Base-by-base conservation (phyloP, 1,284 basidiomycete genomes). In the Tilletia walkeri region DNA sequence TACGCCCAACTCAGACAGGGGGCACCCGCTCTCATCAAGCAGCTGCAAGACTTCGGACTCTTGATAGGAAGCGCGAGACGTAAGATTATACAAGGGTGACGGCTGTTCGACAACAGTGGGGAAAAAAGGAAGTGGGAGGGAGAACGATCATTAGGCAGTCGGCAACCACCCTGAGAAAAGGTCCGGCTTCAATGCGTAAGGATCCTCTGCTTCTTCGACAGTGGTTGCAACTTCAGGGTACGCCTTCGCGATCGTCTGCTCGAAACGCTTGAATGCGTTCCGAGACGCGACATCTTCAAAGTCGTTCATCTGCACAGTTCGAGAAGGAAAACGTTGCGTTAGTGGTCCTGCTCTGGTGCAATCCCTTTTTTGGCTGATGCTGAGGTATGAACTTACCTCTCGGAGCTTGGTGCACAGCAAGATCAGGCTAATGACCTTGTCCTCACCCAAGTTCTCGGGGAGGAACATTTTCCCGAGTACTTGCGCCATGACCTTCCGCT, bases 401-500 rank as follows among this genome's bases (percentile, higher is more conserved):
- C 72, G 75, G 38, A 78, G 68, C n/a, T 70, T 71, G 1, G 70
- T 70, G 20, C 70, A 72, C 30, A 80, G 53, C 20, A 79, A 65
- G 10, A 74, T 49, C 3, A 78, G 67, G 34, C 72, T 70, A n/a
- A 75, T 71, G 5, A 70, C 76, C 63, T 75, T 77, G 24, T 65
- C 66, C 45, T 87, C 85, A 68, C 92, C 90, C 1, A 90, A 85
- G 30, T 88, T 67, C 2, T 89, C 88, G 0, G 91, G 90, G 14
- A 96, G 85, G 77, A 91, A 87, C 2, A 98, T 86, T 79, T 95
- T 93, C 53, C 87, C 86, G 2, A 98, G 87, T 50, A 92, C 86
- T 70, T 94, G 91, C 70, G 90, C 91, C 16, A 95, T 84, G 0
- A 89, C 87, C 83, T 95, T 96, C 78, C 91, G 89, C 73, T 91